phyloP scores from a whole-genome alignment of 768 basidiomycete species.

The Udeniomyces megalosporus region DNA sequence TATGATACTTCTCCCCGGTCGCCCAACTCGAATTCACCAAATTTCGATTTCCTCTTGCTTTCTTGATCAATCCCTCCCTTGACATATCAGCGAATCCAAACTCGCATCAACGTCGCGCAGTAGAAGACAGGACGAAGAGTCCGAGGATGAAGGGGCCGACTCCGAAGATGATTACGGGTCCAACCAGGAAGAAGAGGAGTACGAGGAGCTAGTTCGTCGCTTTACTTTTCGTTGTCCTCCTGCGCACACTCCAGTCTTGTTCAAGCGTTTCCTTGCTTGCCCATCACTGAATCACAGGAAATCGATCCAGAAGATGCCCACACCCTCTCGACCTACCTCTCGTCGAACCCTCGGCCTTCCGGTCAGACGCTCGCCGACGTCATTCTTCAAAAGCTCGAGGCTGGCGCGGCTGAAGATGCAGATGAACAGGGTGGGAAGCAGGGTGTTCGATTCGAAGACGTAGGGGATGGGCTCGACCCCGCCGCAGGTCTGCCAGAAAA shows the following conservation, averaged over 20 bases:
- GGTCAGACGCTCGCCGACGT: constrained; percentile 69
- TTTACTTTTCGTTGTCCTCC: not conserved
- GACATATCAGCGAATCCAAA: not conserved
- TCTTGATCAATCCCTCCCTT: not conserved
- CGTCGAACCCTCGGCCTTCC: constrained; percentile 4
- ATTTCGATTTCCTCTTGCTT: no score
- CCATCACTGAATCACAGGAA: constrained; percentile 31
- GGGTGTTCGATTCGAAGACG: constrained; percentile 15
- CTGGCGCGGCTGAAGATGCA: constrained; percentile 35
- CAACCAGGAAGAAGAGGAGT: constrained; percentile 29
- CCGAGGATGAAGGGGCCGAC: constrained; percentile 44
- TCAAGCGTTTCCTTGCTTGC: no score
- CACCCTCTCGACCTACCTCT: constrained; percentile 59
- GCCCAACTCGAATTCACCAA: not conserved
- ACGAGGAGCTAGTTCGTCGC: constrained; percentile 34
- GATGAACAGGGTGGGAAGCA: not conserved
- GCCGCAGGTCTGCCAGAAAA: constrained; percentile 54
- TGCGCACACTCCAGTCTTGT: not conserved
- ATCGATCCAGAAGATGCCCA: constrained; percentile 81
- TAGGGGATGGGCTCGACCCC: constrained; percentile 45
- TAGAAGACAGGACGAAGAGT: not conserved
- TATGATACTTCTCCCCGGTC: no score
- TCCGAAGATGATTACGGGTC: constrained; percentile 31
- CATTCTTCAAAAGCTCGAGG: constrained; percentile 86
- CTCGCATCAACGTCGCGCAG: not conserved